A percentile compares a stretch with the other conserved stretches of the same genome.
phyloP scores from a whole-genome alignment of 2,329 filamentous ascomycete species.

The Hypoxylon sp. region DNA sequence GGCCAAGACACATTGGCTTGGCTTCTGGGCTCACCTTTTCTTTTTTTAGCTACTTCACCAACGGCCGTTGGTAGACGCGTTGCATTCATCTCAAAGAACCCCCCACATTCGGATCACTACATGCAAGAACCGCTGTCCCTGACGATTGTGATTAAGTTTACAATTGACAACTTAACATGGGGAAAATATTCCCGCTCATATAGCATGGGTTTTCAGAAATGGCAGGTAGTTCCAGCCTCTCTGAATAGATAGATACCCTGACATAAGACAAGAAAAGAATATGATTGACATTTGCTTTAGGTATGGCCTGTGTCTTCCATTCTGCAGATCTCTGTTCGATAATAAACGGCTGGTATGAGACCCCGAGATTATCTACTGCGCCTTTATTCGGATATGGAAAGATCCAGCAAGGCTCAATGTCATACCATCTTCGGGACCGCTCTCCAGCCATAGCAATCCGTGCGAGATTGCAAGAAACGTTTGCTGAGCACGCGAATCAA shows the following conservation, averaged over 20 bases:
- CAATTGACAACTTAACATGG: constrained; percentile 16
- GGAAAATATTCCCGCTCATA: constrained; percentile 19
- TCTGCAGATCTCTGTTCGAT: constrained; percentile 32
- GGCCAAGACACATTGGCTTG: constrained; percentile 29
- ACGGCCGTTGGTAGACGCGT: constrained; percentile 27
- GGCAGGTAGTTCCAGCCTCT: constrained; percentile 28
- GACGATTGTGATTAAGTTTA: constrained; percentile 32
- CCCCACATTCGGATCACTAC: constrained; percentile 36
- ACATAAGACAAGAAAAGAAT: constrained; percentile 21
- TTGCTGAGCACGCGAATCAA: constrained; percentile 25
- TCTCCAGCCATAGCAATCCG: constrained; percentile 5
- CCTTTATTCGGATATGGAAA: constrained; percentile 11
- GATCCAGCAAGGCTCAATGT: neutral
- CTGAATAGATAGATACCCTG: neutral
- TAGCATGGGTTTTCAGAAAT: constrained; percentile 21
- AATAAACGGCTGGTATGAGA: constrained; percentile 19
- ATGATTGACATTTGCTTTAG: constrained; percentile 18
- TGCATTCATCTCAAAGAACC: constrained; percentile 30
- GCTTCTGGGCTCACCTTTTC: constrained; percentile 24
- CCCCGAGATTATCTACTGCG: constrained; percentile 14
- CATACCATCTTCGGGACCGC: constrained; percentile 11
- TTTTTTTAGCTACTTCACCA: constrained; percentile 37
- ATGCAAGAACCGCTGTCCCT: constrained; percentile 36
- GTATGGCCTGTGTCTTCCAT: constrained; percentile 1
- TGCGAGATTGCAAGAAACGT: constrained; percentile 9